These are phyloP conservation scores for Arabis alpina DNA, from an alignment of 345 rosid species.

Conservation along the genomic window DNA sequence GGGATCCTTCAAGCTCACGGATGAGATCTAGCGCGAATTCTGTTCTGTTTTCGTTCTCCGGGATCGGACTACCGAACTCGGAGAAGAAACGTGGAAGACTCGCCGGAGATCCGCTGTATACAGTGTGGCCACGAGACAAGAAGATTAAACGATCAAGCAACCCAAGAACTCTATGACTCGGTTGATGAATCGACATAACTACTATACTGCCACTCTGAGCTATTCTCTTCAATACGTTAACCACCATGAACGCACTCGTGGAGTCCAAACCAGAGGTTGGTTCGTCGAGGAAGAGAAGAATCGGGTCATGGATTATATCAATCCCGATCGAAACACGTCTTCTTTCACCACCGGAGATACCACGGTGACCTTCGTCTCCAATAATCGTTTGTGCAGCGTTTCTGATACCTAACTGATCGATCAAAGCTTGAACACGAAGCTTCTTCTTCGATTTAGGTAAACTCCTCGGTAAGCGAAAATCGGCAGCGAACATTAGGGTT, in stretches of 20 bases:
- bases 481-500: constrained; percentile 93
- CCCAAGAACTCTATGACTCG: constrained; percentile 77
- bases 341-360: constrained; percentile 94
- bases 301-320: constrained; percentile 93
- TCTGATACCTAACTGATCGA: constrained; percentile 85
- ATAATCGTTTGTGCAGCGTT: constrained; percentile 88
- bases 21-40: constrained; percentile 87
- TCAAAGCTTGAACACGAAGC: constrained; percentile 77
- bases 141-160: constrained; percentile 78
- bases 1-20: constrained; percentile 85
- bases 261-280: constrained; percentile 98
- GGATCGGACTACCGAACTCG: constrained; percentile 90
- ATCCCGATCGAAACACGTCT: constrained; percentile 91
- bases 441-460: constrained; percentile 82
- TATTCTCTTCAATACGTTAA: constrained; percentile 87
- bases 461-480: constrained; percentile 82
- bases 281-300: constrained; percentile 84
- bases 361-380: constrained; percentile 97
- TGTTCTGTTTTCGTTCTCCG: constrained; percentile 83
- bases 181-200: constrained; percentile 93
- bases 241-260: constrained; percentile 94
- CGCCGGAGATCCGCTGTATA: constrained; percentile 81
- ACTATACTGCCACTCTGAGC: constrained; percentile 96
- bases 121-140: constrained; percentile 90
- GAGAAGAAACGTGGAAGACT: constrained; percentile 63